Evolutionary conservation across 2,329 filamentous ascomycete species (phyloP), one percentile per base, ranked within the genome.

Genomic region (Hysterium pulicare): DNA sequence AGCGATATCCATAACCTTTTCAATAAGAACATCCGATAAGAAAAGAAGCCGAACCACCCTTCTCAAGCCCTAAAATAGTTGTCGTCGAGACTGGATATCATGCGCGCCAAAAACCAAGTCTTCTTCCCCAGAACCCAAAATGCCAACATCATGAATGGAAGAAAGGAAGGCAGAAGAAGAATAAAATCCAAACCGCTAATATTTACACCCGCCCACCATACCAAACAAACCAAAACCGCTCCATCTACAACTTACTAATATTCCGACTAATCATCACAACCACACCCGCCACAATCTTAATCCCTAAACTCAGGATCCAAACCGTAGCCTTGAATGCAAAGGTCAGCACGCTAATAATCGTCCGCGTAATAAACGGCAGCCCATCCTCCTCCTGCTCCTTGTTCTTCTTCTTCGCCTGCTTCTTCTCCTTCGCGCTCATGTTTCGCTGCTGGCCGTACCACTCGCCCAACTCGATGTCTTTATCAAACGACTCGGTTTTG

Each of bases 311-410:
- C 5, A 74, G 41, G 33, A 72, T 59, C 47, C 65, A 71, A 2
- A 72, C 65, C 2, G 69, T 59, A 1, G 63, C 58, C 52, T 70
- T 72, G 41, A 74, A 66, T 4, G 58, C 61, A 48, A 73, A 64
- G 0, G 62, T 67, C 24, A 72, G 44, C 19, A 73, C 46, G 1
- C 54, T 55, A 4, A 74, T 59, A 4, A 71, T 55, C 2, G 61
- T 66, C 23, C 67, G 56, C 16, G 67, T 62, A 10, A 71, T 47
- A 21, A 64, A 57, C 10, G 68, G 68, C 30, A 73, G 43, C 41
- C 64, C 64, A 5, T 63, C 57, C 38, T 63, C 49, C 3, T 66
- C 57, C 13, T 63, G 59, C 5, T 51, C 42, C 31, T 59, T 57
- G 40, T 58, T 62, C 46, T 56, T 57, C 45, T 59, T 48, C 21